Percentiles rank a stretch among this genome's conserved stretches.
phyloP scores from a whole-genome alignment of 2,329 filamentous ascomycete species.

The Lecanoromycetidae sp. region DNA sequence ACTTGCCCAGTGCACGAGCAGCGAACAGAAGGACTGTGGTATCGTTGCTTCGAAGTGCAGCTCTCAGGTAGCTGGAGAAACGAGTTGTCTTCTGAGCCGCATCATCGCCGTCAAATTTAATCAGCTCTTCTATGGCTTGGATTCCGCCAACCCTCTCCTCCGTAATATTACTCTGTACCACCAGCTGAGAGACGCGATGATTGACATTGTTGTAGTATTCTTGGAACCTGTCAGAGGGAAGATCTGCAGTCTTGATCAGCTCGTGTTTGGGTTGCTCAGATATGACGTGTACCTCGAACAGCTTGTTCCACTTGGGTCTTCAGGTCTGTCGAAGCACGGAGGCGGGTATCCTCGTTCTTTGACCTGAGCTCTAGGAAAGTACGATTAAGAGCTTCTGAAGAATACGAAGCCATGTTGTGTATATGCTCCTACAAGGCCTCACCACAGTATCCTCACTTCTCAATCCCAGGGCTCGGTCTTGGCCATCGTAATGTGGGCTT shows the following conservation, averaged over 20 bases:
- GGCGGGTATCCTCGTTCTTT: conserved; percentile 39
- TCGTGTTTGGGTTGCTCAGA: conserved; percentile 3
- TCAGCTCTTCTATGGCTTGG: conserved; percentile 79
- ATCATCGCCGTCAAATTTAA: conserved; percentile 94
- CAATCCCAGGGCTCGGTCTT: no score
- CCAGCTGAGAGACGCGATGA: conserved; percentile 55
- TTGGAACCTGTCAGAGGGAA: conserved; percentile 66
- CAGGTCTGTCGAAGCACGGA: conserved; percentile 38
- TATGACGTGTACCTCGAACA: conserved; percentile 31
- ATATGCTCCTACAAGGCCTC: no score
- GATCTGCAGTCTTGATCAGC: conserved; percentile 38
- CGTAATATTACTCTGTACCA: conserved; percentile 74
- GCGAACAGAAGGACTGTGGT: conserved; percentile 82
- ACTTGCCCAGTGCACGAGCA: conserved; percentile 73
- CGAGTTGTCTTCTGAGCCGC: conserved; percentile 85
- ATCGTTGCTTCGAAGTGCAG: conserved; percentile 80
- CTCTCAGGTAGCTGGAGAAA: conserved; percentile 82
- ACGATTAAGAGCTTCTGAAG: conserved; percentile 40
- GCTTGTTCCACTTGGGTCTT: conserved; percentile 35
- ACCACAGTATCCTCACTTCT: no score
- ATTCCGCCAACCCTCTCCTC: conserved; percentile 85
- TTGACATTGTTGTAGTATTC: conserved; percentile 57
- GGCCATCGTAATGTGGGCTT: no score
- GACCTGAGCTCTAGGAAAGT: conserved; percentile 47
- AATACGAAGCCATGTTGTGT: conserved; percentile 28